Conservation (phyloP, 345 rosid species). For the Mercurialis annua region DNA sequence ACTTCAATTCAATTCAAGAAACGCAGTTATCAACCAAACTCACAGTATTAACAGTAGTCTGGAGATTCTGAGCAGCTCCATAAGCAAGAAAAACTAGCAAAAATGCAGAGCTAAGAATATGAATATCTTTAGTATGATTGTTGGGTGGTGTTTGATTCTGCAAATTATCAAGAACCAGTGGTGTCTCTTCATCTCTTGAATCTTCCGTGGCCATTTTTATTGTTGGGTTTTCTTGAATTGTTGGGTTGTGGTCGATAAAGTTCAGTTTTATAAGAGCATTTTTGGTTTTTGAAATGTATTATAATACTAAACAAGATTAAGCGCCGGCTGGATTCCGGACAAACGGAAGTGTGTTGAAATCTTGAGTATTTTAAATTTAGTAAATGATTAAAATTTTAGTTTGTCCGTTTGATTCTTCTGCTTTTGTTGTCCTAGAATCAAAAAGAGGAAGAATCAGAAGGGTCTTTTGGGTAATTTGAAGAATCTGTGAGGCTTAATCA, state of each 20-base stretch:
- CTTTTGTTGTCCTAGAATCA: too few relatives aligned
- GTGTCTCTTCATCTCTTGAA: conserved; percentile 53
- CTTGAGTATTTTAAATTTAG: conserved; percentile 21
- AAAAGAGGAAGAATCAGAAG: background rate
- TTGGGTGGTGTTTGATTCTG: conserved; percentile 25
- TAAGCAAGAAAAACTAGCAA: conserved; percentile 74
- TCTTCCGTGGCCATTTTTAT: conserved; percentile 42
- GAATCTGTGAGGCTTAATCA: background rate
- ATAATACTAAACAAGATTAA: background rate
- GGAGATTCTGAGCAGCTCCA: conserved; percentile 96
- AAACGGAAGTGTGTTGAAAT: too few relatives aligned
- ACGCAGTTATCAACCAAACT: conserved; percentile 15
- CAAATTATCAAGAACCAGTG: conserved; percentile 45
- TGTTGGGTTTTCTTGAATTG: conserved; percentile 2
- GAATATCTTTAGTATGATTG: conserved; percentile 62
- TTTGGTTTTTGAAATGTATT: too few relatives aligned
- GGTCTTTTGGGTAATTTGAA: background rate
- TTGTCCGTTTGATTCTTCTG: conserved; percentile 8
- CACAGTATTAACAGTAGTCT: conserved; percentile 76
- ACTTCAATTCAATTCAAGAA: conserved; percentile 11
- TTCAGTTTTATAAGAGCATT: background rate
- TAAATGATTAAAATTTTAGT: background rate
- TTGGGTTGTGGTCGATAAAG: background rate
- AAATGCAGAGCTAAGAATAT: conserved; percentile 73
- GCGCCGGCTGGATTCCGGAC: conserved; percentile 49